Evolutionary conservation across 2,329 filamentous ascomycete species (phyloP).

Genomic region (Colletotrichum cuscutae): DNA sequence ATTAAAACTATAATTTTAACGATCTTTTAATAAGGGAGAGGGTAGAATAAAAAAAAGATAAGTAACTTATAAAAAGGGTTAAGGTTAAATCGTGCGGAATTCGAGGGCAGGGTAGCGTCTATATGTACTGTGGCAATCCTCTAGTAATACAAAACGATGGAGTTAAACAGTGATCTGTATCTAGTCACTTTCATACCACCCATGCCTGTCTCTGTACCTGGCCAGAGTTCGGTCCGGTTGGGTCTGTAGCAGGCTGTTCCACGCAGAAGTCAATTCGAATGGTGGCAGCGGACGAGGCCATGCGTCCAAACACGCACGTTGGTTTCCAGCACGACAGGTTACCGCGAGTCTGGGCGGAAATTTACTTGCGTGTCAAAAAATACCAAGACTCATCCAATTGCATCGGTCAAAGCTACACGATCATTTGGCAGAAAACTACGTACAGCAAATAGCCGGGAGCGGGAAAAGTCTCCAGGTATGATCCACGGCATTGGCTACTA

Average conservation of each 20-base stretch:
- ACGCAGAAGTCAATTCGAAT: background rate
- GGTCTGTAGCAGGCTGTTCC: background rate
- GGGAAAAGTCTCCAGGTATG: background rate
- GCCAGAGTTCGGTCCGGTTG: background rate
- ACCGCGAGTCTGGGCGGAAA: background rate
- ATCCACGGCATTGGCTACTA: background rate
- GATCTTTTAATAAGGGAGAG: too few relatives aligned
- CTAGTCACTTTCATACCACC: background rate
- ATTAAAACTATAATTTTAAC: too few relatives aligned
- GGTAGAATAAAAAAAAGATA: too few relatives aligned
- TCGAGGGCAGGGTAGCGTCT: too few relatives aligned
- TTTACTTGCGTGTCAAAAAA: constrained; percentile 4
- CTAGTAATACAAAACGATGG: too few relatives aligned
- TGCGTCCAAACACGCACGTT: constrained; percentile 2
- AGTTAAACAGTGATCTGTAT: too few relatives aligned
- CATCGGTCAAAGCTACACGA: constrained; percentile 1
- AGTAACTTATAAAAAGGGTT: too few relatives aligned
- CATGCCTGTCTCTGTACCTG: background rate
- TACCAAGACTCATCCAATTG: constrained; percentile 10
- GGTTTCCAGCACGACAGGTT: constrained; percentile 5
- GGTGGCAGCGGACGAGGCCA: background rate
- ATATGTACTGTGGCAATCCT: too few relatives aligned
- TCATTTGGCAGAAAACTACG: constrained; percentile 4
- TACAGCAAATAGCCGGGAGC: background rate
- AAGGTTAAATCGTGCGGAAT: too few relatives aligned